These are phyloP conservation scores for Magnaporthiopsis incrustans DNA, from an alignment of 2,329 filamentous ascomycete species.

Conservation along the genomic window DNA sequence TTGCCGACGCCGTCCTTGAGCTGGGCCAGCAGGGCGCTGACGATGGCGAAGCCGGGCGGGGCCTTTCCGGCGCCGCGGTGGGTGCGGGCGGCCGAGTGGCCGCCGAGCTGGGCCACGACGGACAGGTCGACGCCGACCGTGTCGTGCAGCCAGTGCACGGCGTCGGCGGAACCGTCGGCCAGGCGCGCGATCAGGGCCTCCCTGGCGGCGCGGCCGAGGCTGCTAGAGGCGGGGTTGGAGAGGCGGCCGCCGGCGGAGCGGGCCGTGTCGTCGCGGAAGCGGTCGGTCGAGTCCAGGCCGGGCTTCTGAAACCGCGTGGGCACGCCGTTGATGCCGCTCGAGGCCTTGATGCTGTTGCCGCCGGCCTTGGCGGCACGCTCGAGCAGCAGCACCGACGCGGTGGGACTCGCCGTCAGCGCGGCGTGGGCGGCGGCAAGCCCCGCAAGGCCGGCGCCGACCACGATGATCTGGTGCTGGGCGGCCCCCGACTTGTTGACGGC, in stretches of 20 bases:
- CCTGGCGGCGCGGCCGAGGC: conserved; percentile 21
- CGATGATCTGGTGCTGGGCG: conserved; percentile 6
- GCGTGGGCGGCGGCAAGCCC: conserved; percentile 4
- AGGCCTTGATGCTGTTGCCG: conserved; percentile 9
- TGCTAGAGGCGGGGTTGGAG: conserved; percentile 9
- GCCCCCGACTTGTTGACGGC: not conserved
- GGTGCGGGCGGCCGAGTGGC: conserved; percentile 47
- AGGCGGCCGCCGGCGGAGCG: conserved; percentile 44
- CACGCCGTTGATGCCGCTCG: conserved; percentile 18
- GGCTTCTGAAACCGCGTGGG: conserved; percentile 45
- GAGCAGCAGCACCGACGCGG: conserved; percentile 5
- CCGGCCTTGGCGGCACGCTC: conserved; percentile 6
- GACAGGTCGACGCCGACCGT: conserved; percentile 50
- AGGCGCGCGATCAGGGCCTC: conserved; percentile 40
- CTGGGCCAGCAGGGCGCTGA: conserved; percentile 42
- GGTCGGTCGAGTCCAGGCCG: conserved; percentile 24
- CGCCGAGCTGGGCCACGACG: conserved; percentile 50
- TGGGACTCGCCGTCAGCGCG: conserved; percentile 3
- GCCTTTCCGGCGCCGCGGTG: conserved; percentile 48
- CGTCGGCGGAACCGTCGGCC: conserved; percentile 36
- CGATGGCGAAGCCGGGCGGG: conserved; percentile 52
- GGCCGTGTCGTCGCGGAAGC: conserved; percentile 49
- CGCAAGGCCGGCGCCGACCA: conserved; percentile 6
- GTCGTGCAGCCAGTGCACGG: conserved; percentile 49
- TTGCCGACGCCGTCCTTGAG: conserved; percentile 28